Evolutionary conservation across 352 stramenopile species (phyloP).

Genomic region (Phytophthora nicotianae): DNA sequence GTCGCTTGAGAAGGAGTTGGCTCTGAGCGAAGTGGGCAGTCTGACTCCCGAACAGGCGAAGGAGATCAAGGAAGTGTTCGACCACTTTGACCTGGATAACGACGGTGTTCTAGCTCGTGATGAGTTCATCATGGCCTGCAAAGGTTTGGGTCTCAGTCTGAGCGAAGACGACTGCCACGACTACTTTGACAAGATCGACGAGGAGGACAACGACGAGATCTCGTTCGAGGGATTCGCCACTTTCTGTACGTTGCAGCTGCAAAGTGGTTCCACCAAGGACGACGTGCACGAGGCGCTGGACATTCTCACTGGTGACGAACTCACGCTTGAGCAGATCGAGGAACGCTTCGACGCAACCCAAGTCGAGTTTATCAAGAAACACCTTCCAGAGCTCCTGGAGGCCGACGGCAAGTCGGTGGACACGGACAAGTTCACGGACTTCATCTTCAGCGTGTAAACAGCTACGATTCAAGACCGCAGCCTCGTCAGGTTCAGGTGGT

Average conservation of each 20-base stretch:
- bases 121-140: constrained; percentile 93
- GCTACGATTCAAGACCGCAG: constrained; percentile 7
- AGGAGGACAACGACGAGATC: constrained; percentile 85
- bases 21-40: constrained; percentile 82
- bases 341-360: constrained; percentile 80
- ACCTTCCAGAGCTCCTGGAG: constrained; percentile 56
- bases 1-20: constrained; percentile 90
- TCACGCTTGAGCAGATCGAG: constrained; percentile 81
- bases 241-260: constrained; percentile 90
- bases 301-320: constrained; percentile 69
- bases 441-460: constrained; percentile 82
- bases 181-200: constrained; percentile 88
- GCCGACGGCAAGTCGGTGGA: constrained; percentile 67
- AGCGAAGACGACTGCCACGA: constrained; percentile 90
- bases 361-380: constrained; percentile 84
- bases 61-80: constrained; percentile 91
- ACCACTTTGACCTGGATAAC: constrained; percentile 91
- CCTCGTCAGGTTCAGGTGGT: constrained; percentile 23
- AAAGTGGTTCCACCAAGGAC: constrained; percentile 83
- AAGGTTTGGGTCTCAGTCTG: constrained; percentile 84
- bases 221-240: constrained; percentile 84
- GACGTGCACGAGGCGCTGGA: constrained; percentile 87
- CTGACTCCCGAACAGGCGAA: constrained; percentile 82
- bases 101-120: constrained; percentile 85
- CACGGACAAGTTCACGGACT: constrained; percentile 75